Evolutionary conservation across 257 asterid genomes (phyloP), one percentile per base, ranked within the genome.

Genomic region (Primulina huaijiensis): DNA sequence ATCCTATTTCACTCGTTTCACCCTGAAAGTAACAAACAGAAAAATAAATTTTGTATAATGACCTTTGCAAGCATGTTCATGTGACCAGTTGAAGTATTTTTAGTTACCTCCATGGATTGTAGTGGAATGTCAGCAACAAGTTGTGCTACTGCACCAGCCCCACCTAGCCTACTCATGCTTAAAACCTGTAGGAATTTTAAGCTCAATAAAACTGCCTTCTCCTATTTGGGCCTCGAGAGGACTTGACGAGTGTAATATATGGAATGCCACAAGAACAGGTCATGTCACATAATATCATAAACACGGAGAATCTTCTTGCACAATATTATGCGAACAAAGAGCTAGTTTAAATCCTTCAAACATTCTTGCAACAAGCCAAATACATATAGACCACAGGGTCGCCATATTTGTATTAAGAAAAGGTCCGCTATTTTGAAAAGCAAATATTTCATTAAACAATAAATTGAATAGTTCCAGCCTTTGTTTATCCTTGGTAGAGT

Each of bases 141-240:
- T 75, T 85, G 96, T 65, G 96, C 97, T 69, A 84, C 96, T 25
- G 97, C 96, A 78, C 97, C 88, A 74, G 96, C 96, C 30, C 88
- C 97, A 37, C 96, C 97, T 23, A 85, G 88, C 85, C 97, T 82
- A 73, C 96, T 88, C 95, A 90, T 90, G 89, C 96, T 90, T 78
- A 88, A 74, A 34, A 88, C 93, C 96, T 90, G 83, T 68, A 11
- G 29, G 62, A 68, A 71, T 68, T 30, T 56, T 29, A 65, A 72
- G 23, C 19, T 65, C 19, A 23, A 11, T 2, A 5, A 20, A 50
- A 50, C 57, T 1, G 57, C 21, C 8, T 50, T 50, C 14, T 50
- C 57, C 57, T 50, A 17, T 14, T 40, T 50, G 57, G 57, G 20
- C 2, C 21, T 17, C 21, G 5, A 16, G 20, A 50, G 57, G 57